Percentiles rank a stretch among this genome's conserved stretches.
Evolutionary conservation across 331 rosid species (phyloP).

Genomic region (Acacia concinna): DNA sequence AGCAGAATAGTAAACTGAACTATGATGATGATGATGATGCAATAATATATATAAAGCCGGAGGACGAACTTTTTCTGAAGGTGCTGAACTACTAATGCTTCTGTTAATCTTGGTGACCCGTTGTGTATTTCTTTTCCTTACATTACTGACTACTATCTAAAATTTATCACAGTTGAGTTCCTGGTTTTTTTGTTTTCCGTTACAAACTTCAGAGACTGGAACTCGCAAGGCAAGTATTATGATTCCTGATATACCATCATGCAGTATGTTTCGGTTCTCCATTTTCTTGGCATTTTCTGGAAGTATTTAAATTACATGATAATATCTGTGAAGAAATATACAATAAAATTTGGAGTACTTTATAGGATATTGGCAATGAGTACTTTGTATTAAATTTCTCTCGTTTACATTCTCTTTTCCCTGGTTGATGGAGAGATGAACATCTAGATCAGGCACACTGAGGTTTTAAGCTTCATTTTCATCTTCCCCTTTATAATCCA

Average conservation of each 20-base stretch:
- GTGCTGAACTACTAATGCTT: conserved; percentile 39
- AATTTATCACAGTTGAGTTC: conserved; percentile 61
- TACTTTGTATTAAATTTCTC: neutral
- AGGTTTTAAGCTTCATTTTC: neutral
- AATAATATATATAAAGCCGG: conserved; percentile 62
- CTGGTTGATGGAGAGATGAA: neutral
- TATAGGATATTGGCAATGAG: neutral
- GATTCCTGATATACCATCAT: conserved; percentile 18
- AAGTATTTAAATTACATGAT: neutral
- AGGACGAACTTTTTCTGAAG: conserved; percentile 85
- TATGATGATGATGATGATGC: conserved; percentile 31
- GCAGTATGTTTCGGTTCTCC: neutral
- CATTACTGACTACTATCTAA: conserved; percentile 33
- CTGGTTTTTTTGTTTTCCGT: conserved; percentile 72
- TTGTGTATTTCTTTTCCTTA: neutral
- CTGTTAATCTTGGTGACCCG: neutral
- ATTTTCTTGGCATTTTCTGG: neutral
- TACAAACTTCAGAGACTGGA: conserved; percentile 49
- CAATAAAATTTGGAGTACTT: neutral
- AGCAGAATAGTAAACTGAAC: conserved; percentile 40
- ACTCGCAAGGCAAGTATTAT: conserved; percentile 70
- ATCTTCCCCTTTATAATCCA: neutral
- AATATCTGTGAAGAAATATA: neutral
- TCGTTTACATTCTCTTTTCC: neutral
- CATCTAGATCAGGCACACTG: neutral